Evolutionary conservation across 2,329 filamentous ascomycete genomes (phyloP), one percentile per base, ranked within the genome.

Genomic region (Sporothrix mexicana): DNA sequence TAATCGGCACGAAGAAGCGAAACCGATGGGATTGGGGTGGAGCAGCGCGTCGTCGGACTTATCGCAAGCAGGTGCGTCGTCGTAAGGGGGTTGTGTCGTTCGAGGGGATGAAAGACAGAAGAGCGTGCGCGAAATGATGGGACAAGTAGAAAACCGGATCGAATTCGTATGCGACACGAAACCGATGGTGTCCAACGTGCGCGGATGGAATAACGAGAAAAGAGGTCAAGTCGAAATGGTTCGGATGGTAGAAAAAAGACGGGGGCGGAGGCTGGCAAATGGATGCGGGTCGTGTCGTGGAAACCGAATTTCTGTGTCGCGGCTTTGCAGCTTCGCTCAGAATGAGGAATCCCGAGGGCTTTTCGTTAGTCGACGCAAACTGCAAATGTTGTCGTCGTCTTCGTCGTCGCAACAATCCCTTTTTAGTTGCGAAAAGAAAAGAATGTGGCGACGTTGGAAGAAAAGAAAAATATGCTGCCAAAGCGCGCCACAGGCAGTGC

Each of bases 401-500:
- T 72, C n/a, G 45, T 45, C 9, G 45, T 69, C 66, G 55, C 57
- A 45, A 30, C 30, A 45, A 41, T 36, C 20, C 30, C 23, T 43
- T 47, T 49, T 36, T 20, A 15, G 51, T 49, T 49, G 47, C 30
- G 59, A 47, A 30, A 13, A 17, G n/a, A 47, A 69, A 59, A 36
- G 61, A 73, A 55, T 71, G 62, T 49, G 55, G 61, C 41, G 68
- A 68, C 20, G 68, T 25, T 68, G 43, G 72, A 68, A 70, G 43
- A 62, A 45, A 25, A 55, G 23, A 69, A 45, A 43, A 62, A 41
- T 13, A 70, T 55, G 57, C 67, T 61, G 69, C 69, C 64, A 70
- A 69, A 69, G 72, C 72, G 69, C 69, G 72, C 72, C 72, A 73
- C 72, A 55, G 67, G 43, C 61, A 25, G 45, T 67, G 64, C 64